Base-by-base conservation (phyloP, 2,329 filamentous ascomycete species). In the Colletotrichum sp. region DNA sequence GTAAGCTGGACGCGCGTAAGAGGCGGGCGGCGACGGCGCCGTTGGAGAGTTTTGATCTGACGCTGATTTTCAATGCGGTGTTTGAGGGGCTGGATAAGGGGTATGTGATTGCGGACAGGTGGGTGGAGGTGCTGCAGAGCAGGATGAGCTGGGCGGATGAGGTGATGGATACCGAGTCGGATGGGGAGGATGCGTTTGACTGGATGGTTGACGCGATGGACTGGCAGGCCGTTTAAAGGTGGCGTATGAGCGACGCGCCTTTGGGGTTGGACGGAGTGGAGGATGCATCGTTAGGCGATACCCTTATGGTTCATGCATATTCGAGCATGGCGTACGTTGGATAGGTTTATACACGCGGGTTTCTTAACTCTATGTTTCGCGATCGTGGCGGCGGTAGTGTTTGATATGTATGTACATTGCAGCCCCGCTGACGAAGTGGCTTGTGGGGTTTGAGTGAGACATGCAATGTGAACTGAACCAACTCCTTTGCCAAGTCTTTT, bases 201-300 rank as follows among this genome's bases (percentile, higher is more conserved):
- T 91, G 91, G 73, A 91, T 92, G 82, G 87, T 90, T 3, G 90
- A 92, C 77, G 90, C 89, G 2, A 92, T 91, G 90, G 90, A 92
- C 75, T 91, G 89, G 90, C 88, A 91, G 80, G 85, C 84, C 34
- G 76, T 78, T 13, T 78, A 68, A 52, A 13, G 44, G 15, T 15
- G 39, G 39, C 16, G n/a, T 39, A 8, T 63, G 6, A 63, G n/a
- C 15, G 30, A 16, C 7, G 62, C 36, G 62, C 12, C 8, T 3
- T 2, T 60, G 59, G 16, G 44, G n/a, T 21, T n/a, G 57, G 2
- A 0, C 6, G 18, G n/a, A 15, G 26, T 5, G 18, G 13, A 8
- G 30, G n/a, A 59, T 74, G 32, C 32, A 74, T 74, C 70, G 10
- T 71, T 74, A 74, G 67, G 64, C 71, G 67, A 74, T 74, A 74